Evolutionary conservation across 495 filamentous ascomycete genomes (phyloP), one percentile per base, ranked within the genome.

Genomic region (Penicillium ucsense): DNA sequence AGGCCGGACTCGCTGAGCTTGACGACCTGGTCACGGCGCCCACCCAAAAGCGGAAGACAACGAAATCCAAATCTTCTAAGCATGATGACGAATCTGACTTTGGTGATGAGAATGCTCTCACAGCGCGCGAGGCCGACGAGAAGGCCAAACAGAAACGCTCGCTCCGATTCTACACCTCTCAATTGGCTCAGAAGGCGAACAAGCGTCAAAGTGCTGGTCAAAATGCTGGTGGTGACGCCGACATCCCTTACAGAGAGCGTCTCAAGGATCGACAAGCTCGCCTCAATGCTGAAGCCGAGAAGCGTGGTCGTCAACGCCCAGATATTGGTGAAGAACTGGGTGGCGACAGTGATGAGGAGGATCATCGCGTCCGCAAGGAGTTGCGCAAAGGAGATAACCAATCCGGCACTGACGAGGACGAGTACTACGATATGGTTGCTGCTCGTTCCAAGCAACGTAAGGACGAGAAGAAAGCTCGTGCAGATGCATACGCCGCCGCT

Each of bases 101-200:
- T 38, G 83, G 81, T 47, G 84, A 88, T 43, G 81, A 83, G 55
- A 72, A 72, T 33, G 62, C 70, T 28, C 72, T 87, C 39, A 79
- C 78, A 12, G 64, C 76, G 2, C 64, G 72, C 30, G 84, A 87
- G 48, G 83, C 84, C 0, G 84, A 83, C 43, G 86, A 92, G 50
- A 98, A 97, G 67, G 85, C 81, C 3, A 72, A 75, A 41, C 83
- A 84, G 56, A 94, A 89, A 73, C 92, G 90, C 67, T 86, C 75
- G 50, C 80, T 98, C 35, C 83, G 87, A 45, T 98, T 98, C 70
- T 96, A 98, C 75, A 95, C 94, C 28, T 92, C 88, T 4, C 92
- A 97, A 60, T 86, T 97, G 46, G 84, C 86, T 30, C 89, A 95
- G 60, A 95, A 95, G 65, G 78, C 85, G 47, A 90, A 86, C 67